Base-by-base conservation (phyloP, 176 grass and related monocot species). In the Cenchrus purpureus region DNA sequence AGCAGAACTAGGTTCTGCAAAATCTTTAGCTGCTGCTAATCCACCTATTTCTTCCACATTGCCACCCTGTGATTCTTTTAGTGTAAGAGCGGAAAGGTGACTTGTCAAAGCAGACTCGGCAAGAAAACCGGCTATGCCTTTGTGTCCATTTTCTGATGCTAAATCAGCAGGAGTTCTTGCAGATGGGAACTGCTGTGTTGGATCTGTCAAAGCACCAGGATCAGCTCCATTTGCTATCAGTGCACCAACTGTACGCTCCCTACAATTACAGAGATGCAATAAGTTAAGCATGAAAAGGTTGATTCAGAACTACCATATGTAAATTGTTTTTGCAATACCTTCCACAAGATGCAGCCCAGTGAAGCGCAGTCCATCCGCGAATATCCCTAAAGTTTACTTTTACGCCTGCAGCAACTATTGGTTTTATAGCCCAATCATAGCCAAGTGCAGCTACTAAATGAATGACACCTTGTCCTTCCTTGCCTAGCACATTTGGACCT, bases 351-450 rank as follows among this genome's bases (percentile, higher is more conserved):
- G 97, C 97, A 70, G 97, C 97, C 97, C 97, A 99, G 68, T 99
- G 97, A 91, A 99, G 97, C 0, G 97, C 97, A 80, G 97, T 99
- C 97, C 97, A 99, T 60, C 97, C 97, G 86, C 75, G 94, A 71
- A 85, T 78, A 92, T 99, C 97, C 88, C 97, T 94, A 72, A 97
- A 99, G 80, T 99, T 99, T 31, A 99, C 89, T 86, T 87, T 92
- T 63, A 99, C 97, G 77, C 97, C 97, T 59, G 92, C 92, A 74
- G 84, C 63, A 78, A 92, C 80, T 74, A 89, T 94, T 91, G 97
- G 97, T 60, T 82, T 97, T 77, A 99, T 86, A 65, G 97, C 97
- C 97, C 97, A 99, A 82, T 97, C 92, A 83, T 97, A 99, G 51
- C 92, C 94, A 80, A 99, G 94, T 57, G 94, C 97, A 67, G 97